Evolutionary conservation across 176 grass and related monocot genomes (phyloP).

Genomic region (Ensete ventricosum): DNA sequence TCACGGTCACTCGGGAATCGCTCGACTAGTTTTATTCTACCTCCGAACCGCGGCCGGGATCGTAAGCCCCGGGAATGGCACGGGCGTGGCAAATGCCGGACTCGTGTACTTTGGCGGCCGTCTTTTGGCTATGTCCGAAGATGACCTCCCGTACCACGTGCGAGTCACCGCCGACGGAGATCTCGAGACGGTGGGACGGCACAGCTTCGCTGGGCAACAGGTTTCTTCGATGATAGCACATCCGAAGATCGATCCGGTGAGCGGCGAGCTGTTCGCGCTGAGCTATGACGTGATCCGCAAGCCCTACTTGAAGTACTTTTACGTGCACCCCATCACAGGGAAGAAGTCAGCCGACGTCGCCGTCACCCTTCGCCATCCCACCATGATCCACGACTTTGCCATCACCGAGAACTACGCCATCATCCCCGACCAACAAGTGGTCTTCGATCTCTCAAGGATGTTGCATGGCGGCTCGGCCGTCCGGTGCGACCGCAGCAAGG

Average conservation of each 20-base stretch:
- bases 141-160: slow-evolving; percentile 22
- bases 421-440: slow-evolving; percentile 12
- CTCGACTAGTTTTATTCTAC: background rate
- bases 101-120: slow-evolving; percentile 12
- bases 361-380: slow-evolving; percentile 4
- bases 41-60: background rate
- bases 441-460: slow-evolving; percentile 21
- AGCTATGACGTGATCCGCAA: slow-evolving; percentile 17
- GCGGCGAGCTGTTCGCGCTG: slow-evolving; percentile 17
- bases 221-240: slow-evolving; percentile 11
- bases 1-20: slow-evolving; percentile 3
- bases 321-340: background rate
- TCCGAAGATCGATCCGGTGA: slow-evolving; percentile 16
- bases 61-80: background rate
- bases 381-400: slow-evolving; percentile 24
- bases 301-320: slow-evolving; percentile 22
- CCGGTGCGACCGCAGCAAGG: background rate
- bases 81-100: slow-evolving; percentile 12
- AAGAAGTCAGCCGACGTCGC: slow-evolving; percentile 1
- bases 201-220: background rate
- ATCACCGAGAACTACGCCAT: slow-evolving; percentile 24
- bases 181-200: slow-evolving; percentile 10
- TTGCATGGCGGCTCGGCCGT: slow-evolving; percentile 3
- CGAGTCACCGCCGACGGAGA: slow-evolving; percentile 6
- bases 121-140: slow-evolving; percentile 16